Conservation (phyloP, 495 filamentous ascomycete species). For the Podospora comata region DNA sequence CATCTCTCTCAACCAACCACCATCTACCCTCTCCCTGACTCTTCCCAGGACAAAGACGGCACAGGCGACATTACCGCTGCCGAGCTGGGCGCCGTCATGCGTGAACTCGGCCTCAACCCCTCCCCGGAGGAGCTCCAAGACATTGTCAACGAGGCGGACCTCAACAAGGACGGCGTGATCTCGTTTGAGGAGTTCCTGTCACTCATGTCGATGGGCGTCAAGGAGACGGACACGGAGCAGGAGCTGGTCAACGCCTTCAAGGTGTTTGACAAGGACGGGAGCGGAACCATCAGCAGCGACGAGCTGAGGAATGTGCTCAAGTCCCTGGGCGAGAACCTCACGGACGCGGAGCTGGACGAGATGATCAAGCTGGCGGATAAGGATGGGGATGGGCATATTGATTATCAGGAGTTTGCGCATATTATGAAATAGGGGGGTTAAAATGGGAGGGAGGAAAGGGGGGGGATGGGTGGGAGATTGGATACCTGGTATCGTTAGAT, state of each 20-base stretch:
- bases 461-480: neutral
- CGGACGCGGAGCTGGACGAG: constrained; percentile 46
- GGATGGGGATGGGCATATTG: constrained; percentile 48
- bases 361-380: constrained; percentile 49
- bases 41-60: constrained; percentile 73
- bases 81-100: constrained; percentile 46
- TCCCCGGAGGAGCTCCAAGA: constrained; percentile 43
- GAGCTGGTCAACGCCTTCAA: constrained; percentile 47
- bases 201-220: constrained; percentile 44
- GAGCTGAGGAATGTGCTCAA: constrained; percentile 47
- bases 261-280: constrained; percentile 50
- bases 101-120: constrained; percentile 45
- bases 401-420: constrained; percentile 85
- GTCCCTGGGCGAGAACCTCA: constrained; percentile 47
- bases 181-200: constrained; percentile 48
- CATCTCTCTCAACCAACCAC: neutral
- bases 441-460: neutral
- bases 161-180: constrained; percentile 46
- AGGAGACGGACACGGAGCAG: constrained; percentile 42
- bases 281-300: constrained; percentile 45
- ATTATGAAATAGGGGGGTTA: constrained; percentile 58
- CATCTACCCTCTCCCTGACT: neutral
- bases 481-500: neutral
- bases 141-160: constrained; percentile 47
- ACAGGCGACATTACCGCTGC: constrained; percentile 53